Percentiles rank a stretch among this genome's conserved stretches.
These are phyloP conservation scores for Novakomyces olei DNA, from an alignment of 805 yeast genomes.

Conservation along the genomic window DNA sequence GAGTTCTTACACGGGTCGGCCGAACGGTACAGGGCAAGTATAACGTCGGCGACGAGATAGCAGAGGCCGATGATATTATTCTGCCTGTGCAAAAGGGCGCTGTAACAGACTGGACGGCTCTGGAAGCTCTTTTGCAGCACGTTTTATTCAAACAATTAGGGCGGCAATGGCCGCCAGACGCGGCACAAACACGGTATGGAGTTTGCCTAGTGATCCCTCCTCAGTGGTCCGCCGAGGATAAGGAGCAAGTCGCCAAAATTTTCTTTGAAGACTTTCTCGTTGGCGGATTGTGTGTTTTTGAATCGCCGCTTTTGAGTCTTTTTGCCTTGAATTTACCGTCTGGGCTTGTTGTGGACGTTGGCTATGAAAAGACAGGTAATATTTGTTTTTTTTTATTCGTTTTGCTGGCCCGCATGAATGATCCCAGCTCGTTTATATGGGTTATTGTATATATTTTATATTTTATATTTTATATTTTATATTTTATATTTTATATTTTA, in stretches of 20 bases:
- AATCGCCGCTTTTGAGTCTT: neutral
- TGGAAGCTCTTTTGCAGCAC: conserved; percentile 1
- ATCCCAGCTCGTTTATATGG: no score
- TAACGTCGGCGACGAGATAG: neutral
- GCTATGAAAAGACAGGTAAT: conserved; percentile 2
- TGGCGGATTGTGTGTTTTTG: neutral
- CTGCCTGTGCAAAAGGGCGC: neutral
- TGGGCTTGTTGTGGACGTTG: conserved; percentile 2
- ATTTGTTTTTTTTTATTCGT: no score
- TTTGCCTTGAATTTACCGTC: neutral
- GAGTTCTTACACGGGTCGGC: conserved; percentile 2
- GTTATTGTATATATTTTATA: no score
- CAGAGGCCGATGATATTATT: neutral
- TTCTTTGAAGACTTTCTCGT: conserved; percentile 3
- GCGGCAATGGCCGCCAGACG: neutral
- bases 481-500: no score
- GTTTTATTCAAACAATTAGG: neutral
- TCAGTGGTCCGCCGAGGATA: conserved; percentile 1
- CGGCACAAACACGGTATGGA: neutral
- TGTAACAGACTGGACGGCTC: conserved; percentile 1
- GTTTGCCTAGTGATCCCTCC: conserved; percentile 1
- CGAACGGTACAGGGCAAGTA: neutral
- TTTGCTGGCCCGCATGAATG: no score
- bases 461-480: no score
- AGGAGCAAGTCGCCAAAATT: neutral